These are phyloP conservation scores for Phytophthora sansomeana DNA, from an alignment of 352 stramenopile genomes.

Conservation along the genomic window DNA sequence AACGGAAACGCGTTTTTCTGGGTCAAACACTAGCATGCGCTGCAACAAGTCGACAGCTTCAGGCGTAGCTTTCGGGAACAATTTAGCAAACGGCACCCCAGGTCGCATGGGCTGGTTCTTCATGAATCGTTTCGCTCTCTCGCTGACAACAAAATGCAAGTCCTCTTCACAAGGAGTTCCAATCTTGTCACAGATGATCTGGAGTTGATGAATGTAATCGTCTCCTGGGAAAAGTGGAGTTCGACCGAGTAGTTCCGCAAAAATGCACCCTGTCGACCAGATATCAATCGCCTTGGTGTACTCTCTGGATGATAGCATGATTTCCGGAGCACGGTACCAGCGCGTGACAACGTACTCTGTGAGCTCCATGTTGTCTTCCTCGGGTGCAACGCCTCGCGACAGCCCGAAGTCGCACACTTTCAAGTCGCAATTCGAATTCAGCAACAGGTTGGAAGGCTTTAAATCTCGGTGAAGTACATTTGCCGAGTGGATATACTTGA, in stretches of 20 bases:
- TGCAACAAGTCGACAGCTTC: conserved; percentile 83
- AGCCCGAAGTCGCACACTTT: conserved; percentile 94
- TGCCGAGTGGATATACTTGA: conserved; percentile 95
- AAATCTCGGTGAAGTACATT: conserved; percentile 97
- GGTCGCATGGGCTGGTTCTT: conserved; percentile 82
- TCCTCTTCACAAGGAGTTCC: conserved; percentile 89
- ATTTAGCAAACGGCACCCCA: conserved; percentile 69
- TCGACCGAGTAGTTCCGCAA: conserved; percentile 91
- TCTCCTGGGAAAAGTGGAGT: conserved; percentile 95
- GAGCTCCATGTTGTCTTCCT: conserved; percentile 90
- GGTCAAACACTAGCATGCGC: conserved; percentile 91
- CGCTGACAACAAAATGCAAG: conserved; percentile 92
- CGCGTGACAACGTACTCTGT: conserved; percentile 95
- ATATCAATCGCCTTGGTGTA: conserved; percentile 98
- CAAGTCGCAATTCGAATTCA: conserved; percentile 95
- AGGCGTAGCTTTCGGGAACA: conserved; percentile 79
- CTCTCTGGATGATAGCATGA: conserved; percentile 97
- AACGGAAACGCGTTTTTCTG: conserved; percentile 91
- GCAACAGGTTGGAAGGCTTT: conserved; percentile 97
- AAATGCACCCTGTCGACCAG: conserved; percentile 95
- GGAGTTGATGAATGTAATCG: conserved; percentile 99
- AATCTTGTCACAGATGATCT: conserved; percentile 95
- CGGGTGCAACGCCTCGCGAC: conserved; percentile 81
- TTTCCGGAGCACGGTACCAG: conserved; percentile 94
- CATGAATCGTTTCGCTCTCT: conserved; percentile 90